Evolutionary conservation across 1,139 yeast genomes (phyloP).

Genomic region (Suhomyces terraborum): DNA sequence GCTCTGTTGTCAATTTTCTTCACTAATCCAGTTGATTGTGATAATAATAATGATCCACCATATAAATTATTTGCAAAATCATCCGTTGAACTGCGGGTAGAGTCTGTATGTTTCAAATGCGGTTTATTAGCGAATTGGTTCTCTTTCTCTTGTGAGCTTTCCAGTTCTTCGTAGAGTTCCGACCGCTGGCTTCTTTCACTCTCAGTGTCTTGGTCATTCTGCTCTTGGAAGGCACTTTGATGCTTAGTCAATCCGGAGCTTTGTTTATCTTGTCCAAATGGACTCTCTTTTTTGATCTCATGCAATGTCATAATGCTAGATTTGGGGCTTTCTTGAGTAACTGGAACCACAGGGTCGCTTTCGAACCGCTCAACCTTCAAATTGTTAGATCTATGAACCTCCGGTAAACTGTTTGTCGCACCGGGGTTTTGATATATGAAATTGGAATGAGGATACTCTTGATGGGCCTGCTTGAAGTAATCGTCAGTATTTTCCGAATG

Average conservation of each 20-base stretch:
- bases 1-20: conserved; percentile 35
- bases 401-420: conserved; percentile 5
- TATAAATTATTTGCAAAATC: conserved; percentile 39
- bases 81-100: conserved; percentile 30
- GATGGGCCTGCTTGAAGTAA: conserved; percentile 6
- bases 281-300: not conserved
- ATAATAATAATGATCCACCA: conserved; percentile 47
- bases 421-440: not conserved
- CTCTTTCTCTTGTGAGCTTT: conserved; percentile 8
- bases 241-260: not conserved
- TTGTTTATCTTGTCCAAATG: not conserved
- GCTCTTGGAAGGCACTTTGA: not conserved
- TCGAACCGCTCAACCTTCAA: conserved; percentile 4
- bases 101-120: conserved; percentile 6
- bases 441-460: not conserved
- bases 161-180: conserved; percentile 6
- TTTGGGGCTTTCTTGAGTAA: not conserved
- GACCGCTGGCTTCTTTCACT: conserved; percentile 4
- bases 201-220: not conserved
- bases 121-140: conserved; percentile 3
- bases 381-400: not conserved
- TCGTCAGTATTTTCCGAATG: conserved; percentile 2
- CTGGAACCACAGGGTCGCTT: not conserved
- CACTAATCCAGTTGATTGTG: conserved; percentile 49
- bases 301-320: not conserved